Evolutionary conservation across 345 rosid genomes (phyloP).

Genomic region (Lenwebbia sp.): DNA sequence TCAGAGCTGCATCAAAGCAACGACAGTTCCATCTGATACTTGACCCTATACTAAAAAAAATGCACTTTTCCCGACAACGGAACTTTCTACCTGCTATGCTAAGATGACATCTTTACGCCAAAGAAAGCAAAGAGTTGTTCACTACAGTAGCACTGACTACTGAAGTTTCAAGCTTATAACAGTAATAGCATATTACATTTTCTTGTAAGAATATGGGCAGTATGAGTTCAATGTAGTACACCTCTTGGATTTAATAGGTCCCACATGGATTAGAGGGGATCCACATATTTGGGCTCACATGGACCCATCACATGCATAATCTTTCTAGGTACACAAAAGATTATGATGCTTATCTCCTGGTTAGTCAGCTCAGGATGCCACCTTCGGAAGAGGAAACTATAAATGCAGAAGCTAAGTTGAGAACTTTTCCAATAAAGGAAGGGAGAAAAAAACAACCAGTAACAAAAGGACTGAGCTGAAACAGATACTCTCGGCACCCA

Average conservation of each 20-base stretch:
- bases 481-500: neutral
- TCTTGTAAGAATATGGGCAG: neutral
- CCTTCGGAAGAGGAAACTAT: neutral
- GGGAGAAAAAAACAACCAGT: neutral
- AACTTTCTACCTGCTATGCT: neutral
- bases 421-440: neutral
- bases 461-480: neutral
- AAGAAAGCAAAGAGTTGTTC: neutral
- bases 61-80: neutral
- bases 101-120: neutral
- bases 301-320: neutral
- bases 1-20: conserved; percentile 66
- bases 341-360: neutral
- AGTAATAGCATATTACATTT: neutral
- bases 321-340: neutral
- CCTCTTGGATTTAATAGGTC: neutral
- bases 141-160: neutral
- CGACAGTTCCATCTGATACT: conserved; percentile 46
- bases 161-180: neutral
- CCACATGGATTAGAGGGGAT: neutral
- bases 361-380: neutral
- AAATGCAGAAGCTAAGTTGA: neutral
- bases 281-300: neutral
- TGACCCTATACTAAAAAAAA: conserved; percentile 31
- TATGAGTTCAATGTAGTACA: neutral